Percentiles rank a stretch among this genome's conserved stretches.
Evolutionary conservation across 2,329 filamentous ascomycete species (phyloP).

Genomic region (Fusarium sp.): DNA sequence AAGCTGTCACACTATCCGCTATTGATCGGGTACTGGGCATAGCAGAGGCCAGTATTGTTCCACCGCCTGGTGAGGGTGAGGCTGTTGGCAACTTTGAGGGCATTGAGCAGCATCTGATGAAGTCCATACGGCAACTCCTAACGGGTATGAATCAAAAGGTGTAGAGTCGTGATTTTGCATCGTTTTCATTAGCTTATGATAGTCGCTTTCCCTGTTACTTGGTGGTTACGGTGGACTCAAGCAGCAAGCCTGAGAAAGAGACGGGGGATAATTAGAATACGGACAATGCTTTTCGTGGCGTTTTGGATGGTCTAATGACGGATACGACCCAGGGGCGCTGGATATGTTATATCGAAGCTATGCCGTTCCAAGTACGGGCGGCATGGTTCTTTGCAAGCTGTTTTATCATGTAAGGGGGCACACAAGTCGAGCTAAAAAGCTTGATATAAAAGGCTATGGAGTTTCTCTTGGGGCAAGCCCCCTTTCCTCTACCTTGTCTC

Average conservation of each 20-base stretch:
- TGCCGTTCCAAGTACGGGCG: slow-evolving; percentile 18
- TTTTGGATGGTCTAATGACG: slow-evolving; percentile 47
- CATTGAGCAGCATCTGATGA: slow-evolving; percentile 58
- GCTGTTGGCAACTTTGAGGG: slow-evolving; percentile 53
- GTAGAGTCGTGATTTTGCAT: slow-evolving; percentile 23
- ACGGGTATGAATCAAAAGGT: slow-evolving; percentile 57
- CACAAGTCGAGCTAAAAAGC: slow-evolving; percentile 18
- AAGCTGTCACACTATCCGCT: slow-evolving; percentile 63
- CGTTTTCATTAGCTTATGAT: background rate
- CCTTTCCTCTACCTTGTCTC: slow-evolving; percentile 33
- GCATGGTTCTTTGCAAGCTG: slow-evolving; percentile 5
- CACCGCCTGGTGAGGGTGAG: slow-evolving; percentile 52
- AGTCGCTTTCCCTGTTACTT: slow-evolving; percentile 1
- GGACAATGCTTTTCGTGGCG: slow-evolving; percentile 40
- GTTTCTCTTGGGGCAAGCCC: slow-evolving; percentile 33
- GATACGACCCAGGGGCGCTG: slow-evolving; percentile 42
- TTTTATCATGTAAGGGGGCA: slow-evolving; percentile 21
- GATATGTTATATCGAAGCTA: slow-evolving; percentile 33
- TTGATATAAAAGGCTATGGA: slow-evolving; percentile 33
- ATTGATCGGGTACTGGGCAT: slow-evolving; percentile 65
- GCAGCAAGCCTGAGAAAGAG: slow-evolving; percentile 13
- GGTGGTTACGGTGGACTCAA: background rate
- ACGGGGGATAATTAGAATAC: slow-evolving; percentile 21
- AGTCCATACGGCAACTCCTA: slow-evolving; percentile 56
- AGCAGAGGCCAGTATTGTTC: slow-evolving; percentile 58